These are phyloP conservation scores for Aspergillus nanangensis DNA, from an alignment of 495 filamentous ascomycete species.

Conservation along the genomic window DNA sequence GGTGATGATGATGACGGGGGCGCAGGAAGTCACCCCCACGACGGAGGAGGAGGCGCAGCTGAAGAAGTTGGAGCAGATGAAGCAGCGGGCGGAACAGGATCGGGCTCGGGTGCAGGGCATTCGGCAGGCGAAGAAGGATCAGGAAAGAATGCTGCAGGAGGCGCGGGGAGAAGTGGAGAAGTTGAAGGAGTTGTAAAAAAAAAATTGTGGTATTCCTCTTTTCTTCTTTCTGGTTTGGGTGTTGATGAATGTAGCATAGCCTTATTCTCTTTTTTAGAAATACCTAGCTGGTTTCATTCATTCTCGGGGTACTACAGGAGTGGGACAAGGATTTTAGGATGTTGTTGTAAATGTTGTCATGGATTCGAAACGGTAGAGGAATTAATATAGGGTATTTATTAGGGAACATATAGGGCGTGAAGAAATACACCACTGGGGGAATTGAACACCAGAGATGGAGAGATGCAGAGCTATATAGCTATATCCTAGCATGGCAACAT, in stretches of 20 bases:
- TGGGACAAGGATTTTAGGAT: not conserved
- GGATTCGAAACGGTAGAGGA: too few species aligned
- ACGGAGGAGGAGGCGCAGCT: conserved; percentile 57
- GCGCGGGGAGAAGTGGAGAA: conserved; percentile 44
- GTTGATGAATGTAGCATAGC: conserved; percentile 38
- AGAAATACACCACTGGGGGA: too few species aligned
- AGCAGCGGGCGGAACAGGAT: conserved; percentile 48
- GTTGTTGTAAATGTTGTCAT: too few species aligned
- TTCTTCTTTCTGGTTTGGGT: conserved; percentile 1
- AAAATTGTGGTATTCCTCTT: conserved; percentile 4
- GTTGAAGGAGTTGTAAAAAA: conserved; percentile 29
- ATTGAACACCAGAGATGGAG: too few species aligned
- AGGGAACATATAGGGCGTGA: too few species aligned
- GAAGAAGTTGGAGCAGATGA: conserved; percentile 54
- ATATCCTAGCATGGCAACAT: too few species aligned
- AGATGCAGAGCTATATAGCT: too few species aligned
- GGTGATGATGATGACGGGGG: conserved; percentile 66
- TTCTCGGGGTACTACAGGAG: conserved; percentile 21
- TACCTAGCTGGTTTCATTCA: conserved; percentile 11
- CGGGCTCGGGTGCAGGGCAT: conserved; percentile 49
- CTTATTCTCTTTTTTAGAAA: conserved; percentile 21
- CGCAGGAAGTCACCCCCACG: conserved; percentile 53
- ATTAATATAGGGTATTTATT: too few species aligned
- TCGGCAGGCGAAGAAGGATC: conserved; percentile 55
- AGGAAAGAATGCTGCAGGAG: conserved; percentile 61